Percentiles rank a stretch among this genome's conserved stretches.
phyloP scores from a whole-genome alignment of 331 rosid genomes.

The Cydonia oblonga region DNA sequence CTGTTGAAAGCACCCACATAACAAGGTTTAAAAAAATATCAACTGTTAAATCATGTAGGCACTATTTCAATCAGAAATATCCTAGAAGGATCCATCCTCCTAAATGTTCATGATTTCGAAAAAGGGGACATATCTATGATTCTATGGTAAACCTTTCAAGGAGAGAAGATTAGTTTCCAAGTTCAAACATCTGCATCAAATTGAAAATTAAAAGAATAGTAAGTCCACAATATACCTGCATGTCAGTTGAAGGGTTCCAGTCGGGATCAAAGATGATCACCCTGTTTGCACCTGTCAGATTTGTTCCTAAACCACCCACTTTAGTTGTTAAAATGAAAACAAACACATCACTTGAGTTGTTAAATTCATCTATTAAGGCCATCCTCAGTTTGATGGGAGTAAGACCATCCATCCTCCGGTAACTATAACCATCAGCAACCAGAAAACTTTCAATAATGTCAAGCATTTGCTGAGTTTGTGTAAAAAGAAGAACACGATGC shows the following conservation, averaged over 20 bases:
- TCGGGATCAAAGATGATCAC: slow-evolving; percentile 92
- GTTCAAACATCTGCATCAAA: neutral
- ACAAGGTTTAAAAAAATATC: neutral
- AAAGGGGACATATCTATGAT: neutral
- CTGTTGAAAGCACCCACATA: slow-evolving; percentile 28
- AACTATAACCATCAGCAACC: slow-evolving; percentile 44
- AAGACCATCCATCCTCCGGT: slow-evolving; percentile 88
- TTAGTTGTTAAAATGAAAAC: slow-evolving; percentile 84
- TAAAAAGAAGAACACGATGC: slow-evolving; percentile 90
- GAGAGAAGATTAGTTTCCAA: neutral
- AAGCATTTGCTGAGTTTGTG: slow-evolving; percentile 95
- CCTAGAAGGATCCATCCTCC: neutral
- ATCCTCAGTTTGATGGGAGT: slow-evolving; percentile 87
- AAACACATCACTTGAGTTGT: slow-evolving; percentile 66
- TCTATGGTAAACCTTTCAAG: neutral
- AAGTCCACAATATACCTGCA: slow-evolving; percentile 47
- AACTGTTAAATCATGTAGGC: neutral
- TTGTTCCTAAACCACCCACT: slow-evolving; percentile 97
- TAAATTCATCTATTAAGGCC: slow-evolving; percentile 96
- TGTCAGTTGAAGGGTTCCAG: slow-evolving; percentile 96
- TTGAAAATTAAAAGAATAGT: neutral
- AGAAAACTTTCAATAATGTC: slow-evolving; percentile 69
- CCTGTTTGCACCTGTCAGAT: slow-evolving; percentile 88
- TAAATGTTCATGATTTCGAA: neutral
- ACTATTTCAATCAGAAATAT: slow-evolving; percentile 1